Evolutionary conservation across 352 stramenopile species (phyloP).

Genomic region (Phytopythium ostracodes): DNA sequence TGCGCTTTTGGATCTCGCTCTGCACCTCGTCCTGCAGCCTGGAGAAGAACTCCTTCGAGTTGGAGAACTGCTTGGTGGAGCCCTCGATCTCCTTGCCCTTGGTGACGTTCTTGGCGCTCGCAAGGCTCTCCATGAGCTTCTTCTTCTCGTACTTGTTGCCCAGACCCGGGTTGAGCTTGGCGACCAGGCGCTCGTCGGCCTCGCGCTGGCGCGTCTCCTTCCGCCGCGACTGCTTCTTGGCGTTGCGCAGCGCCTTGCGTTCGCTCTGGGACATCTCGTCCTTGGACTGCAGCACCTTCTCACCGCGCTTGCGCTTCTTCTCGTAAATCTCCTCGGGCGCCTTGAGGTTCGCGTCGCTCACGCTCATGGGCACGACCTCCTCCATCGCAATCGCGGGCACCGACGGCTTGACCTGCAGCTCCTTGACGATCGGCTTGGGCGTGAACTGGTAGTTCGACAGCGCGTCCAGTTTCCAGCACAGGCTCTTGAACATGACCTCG

Average conservation of each 20-base stretch:
- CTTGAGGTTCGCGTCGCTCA: constrained; percentile 82
- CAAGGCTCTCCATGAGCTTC: constrained; percentile 85
- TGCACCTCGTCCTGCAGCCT: constrained; percentile 57
- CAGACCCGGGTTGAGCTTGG: constrained; percentile 92
- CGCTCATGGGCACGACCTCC: constrained; percentile 77
- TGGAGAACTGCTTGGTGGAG: constrained; percentile 82
- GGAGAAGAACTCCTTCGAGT: constrained; percentile 87
- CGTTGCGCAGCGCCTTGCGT: constrained; percentile 78
- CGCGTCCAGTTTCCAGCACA: constrained; percentile 94
- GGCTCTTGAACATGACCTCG: constrained; percentile 91
- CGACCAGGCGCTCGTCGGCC: constrained; percentile 91
- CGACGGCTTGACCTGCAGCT: constrained; percentile 82
- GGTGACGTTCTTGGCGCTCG: constrained; percentile 79
- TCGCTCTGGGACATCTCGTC: constrained; percentile 88
- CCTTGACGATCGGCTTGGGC: constrained; percentile 90
- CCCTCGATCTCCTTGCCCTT: constrained; percentile 79
- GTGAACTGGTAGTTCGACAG: constrained; percentile 96
- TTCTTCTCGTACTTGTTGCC: constrained; percentile 96
- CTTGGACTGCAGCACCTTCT: constrained; percentile 73
- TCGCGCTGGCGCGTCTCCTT: constrained; percentile 89
- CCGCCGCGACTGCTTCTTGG: constrained; percentile 89
- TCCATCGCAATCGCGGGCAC: constrained; percentile 84
- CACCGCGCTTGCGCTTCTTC: constrained; percentile 85
- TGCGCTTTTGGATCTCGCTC: constrained; percentile 35
- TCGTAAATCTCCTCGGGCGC: constrained; percentile 82